Evolutionary conservation across 2,329 filamentous ascomycete genomes (phyloP).

Genomic region (Mycogone perniciosa): DNA sequence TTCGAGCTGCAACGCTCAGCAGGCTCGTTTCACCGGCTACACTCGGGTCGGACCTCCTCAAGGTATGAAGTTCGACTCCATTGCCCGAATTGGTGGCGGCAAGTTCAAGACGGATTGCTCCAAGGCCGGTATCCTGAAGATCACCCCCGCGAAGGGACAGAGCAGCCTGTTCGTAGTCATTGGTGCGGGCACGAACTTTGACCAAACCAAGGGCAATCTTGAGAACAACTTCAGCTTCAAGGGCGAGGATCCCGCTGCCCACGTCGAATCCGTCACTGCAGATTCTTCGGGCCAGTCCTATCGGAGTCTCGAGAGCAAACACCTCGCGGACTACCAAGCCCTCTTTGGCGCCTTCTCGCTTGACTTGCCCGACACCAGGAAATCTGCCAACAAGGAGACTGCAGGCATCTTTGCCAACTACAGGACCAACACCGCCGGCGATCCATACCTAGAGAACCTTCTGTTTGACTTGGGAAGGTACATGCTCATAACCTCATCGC

Average conservation of each 20-base stretch:
- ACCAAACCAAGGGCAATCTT: conserved; percentile 41
- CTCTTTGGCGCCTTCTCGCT: conserved; percentile 36
- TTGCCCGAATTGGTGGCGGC: too few relatives aligned
- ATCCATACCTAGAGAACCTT: conserved; percentile 47
- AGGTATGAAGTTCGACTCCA: too few relatives aligned
- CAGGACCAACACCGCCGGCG: conserved; percentile 24
- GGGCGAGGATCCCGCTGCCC: conserved; percentile 37
- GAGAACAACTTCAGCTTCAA: conserved; percentile 40
- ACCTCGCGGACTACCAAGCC: conserved; percentile 36
- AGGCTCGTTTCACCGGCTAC: too few relatives aligned
- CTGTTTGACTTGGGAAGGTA: conserved; percentile 49
- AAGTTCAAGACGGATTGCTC: too few relatives aligned
- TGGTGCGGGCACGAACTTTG: conserved; percentile 42
- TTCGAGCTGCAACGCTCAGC: too few relatives aligned
- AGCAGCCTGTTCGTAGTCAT: conserved; percentile 24
- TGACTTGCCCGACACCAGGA: conserved; percentile 37
- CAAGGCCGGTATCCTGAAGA: too few relatives aligned
- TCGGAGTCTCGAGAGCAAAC: conserved; percentile 25
- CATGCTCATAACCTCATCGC: conserved; percentile 48
- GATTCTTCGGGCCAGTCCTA: conserved; percentile 29
- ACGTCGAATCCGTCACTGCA: conserved; percentile 29
- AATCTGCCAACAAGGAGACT: conserved; percentile 35
- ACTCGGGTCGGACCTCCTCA: too few relatives aligned
- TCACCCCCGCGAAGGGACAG: too few relatives aligned
- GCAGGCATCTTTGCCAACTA: conserved; percentile 12